Conservation (phyloP, 768 basidiomycete genomes). For the Suillus weaverae region DNA sequence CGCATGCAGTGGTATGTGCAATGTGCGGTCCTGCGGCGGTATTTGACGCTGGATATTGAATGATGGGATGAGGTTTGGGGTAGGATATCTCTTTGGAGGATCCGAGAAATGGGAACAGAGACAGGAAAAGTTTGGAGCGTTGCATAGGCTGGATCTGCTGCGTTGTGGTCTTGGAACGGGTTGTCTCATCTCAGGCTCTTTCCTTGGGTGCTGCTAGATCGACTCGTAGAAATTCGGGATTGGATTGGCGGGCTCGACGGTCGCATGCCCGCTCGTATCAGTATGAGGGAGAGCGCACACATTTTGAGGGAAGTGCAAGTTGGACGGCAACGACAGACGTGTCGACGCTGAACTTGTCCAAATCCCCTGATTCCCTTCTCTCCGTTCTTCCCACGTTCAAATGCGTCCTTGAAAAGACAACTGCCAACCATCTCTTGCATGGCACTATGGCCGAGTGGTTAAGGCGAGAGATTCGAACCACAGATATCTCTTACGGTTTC, state of each 20-base stretch:
- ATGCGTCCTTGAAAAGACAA: neutral
- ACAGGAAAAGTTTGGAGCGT: neutral
- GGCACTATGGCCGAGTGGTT: conserved; percentile 9
- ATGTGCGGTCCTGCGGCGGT: neutral
- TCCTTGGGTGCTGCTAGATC: too few relatives aligned
- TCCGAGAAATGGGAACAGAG: neutral
- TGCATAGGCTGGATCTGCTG: neutral
- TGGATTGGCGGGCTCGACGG: too few relatives aligned
- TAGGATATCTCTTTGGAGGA: neutral
- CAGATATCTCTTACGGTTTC: conserved; percentile 8
- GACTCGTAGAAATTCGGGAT: neutral
- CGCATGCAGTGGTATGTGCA: neutral
- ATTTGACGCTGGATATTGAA: neutral
- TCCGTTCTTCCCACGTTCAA: neutral
- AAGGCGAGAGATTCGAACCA: conserved; percentile 6
- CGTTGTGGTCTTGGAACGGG: neutral
- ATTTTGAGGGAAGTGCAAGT: too few relatives aligned
- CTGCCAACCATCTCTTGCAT: too few relatives aligned
- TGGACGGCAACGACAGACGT: too few relatives aligned
- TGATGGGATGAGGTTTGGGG: neutral
- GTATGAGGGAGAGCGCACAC: neutral
- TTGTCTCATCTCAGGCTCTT: neutral
- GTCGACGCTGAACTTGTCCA: too few relatives aligned
- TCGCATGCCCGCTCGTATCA: neutral
- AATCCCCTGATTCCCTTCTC: too few relatives aligned